These are phyloP conservation scores for Calonectria multiphialidica DNA, from an alignment of 2,329 filamentous ascomycete species.

Conservation along the genomic window DNA sequence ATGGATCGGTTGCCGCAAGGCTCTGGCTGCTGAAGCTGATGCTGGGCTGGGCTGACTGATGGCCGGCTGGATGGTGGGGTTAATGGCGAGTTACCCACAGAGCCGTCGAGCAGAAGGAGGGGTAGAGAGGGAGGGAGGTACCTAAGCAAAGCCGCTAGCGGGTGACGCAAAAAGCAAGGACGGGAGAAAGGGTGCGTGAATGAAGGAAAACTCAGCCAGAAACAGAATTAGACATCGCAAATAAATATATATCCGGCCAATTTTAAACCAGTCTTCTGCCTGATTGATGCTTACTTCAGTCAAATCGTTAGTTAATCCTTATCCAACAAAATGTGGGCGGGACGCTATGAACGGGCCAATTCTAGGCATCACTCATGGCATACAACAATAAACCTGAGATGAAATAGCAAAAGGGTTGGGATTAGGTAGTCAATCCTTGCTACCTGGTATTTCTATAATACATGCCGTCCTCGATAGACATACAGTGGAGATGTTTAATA, in stretches of 20 bases:
- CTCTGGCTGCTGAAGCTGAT: constrained; percentile 30
- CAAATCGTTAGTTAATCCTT: not conserved
- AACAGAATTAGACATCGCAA: too few species aligned
- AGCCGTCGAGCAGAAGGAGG: constrained; percentile 22
- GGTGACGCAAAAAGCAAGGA: not conserved
- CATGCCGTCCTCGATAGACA: constrained; percentile 47
- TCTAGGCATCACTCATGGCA: not conserved
- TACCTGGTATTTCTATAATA: constrained; percentile 46
- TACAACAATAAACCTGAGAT: not conserved
- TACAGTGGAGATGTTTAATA: constrained; percentile 61
- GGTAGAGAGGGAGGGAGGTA: constrained; percentile 18
- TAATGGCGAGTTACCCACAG: not conserved
- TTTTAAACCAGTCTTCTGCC: not conserved
- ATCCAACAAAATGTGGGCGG: not conserved
- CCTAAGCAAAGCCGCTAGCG: not conserved
- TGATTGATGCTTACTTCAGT: not conserved
- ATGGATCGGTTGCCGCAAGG: constrained; percentile 33
- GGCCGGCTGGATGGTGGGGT: constrained; percentile 37
- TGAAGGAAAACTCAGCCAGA: not conserved
- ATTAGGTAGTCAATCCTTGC: constrained; percentile 39
- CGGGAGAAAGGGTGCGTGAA: too few species aligned
- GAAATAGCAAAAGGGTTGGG: constrained; percentile 30
- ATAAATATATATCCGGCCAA: not conserved
- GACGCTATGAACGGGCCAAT: not conserved
- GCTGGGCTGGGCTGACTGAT: constrained; percentile 34